Evolutionary conservation across 331 rosid genomes (phyloP), one percentile per base, ranked within the genome.

Genomic region (Stylosanthes scabra): DNA sequence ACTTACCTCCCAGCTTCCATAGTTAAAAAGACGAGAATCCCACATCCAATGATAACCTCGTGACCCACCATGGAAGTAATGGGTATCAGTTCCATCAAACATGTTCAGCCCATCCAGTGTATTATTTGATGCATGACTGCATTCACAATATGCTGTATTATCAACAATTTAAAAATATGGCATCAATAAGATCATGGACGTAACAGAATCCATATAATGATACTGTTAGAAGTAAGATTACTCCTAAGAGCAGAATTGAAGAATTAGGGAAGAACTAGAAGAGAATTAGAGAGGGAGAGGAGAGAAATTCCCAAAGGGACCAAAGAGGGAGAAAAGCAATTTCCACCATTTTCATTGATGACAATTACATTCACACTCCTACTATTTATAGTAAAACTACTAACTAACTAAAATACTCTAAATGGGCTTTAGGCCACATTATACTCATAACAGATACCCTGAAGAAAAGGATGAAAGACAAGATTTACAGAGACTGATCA

Each of bases 41-140:
- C 99, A 95, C 96, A 95, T 88, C 99, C 99, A 95, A 79, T 95
- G 99, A 86, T 95, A 88, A 77, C 99, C 99, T 25, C 96, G 97
- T 56, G 98, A 75, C 46, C 99, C 99, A 77, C 98, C 77, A 88
- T 95, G 96, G 83, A 95, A 95, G 73, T 95, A 95, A 68, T 92
- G 99, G 74, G 86, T 13, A 80, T 92, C 97, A 46, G 99, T 92
- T 81, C 99, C 99, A 82, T 95, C 99, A 71, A 95, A 92, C 99
- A 87, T 87, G 89, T 95, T 90, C 83, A 95, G 86, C 69, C 99
- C 99, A 81, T 95, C 99, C 83, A 95, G 82, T 41, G 90, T 88
- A 65, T 95, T 95, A 78, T 87, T 95, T 72, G 99, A 95, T 68
- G 93, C 62, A 72, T 95, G 99, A 84, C 99, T 95, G 84, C 64